Percentiles rank a stretch among this genome's conserved stretches.
Evolutionary conservation across 768 basidiomycete genomes (phyloP).

Genomic region (Kwoniella sp.): DNA sequence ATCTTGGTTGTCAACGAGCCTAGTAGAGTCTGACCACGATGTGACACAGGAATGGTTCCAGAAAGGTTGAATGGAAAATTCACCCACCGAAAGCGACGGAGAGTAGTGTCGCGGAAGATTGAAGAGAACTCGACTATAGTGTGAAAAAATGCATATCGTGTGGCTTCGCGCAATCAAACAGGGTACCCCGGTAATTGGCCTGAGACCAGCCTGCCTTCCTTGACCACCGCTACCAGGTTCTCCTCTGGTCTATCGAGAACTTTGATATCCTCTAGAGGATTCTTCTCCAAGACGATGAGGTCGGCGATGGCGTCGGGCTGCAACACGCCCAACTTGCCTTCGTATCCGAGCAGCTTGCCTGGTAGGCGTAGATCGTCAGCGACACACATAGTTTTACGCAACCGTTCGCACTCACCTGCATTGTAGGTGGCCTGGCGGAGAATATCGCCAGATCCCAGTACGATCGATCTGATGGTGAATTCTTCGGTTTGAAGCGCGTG

Average conservation of each 20-base stretch:
- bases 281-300: conserved; percentile 57
- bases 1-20: no score
- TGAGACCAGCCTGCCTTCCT: conserved; percentile 24
- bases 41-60: background rate
- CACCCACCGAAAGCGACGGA: no score
- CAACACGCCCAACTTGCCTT: conserved; percentile 56
- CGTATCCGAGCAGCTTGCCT: conserved; percentile 57
- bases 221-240: conserved; percentile 52
- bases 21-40: background rate
- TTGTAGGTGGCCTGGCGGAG: conserved; percentile 60
- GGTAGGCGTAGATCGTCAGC: background rate
- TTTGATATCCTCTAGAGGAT: conserved; percentile 59
- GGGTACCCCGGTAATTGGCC: background rate
- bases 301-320: conserved; percentile 58
- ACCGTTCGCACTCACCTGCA: conserved; percentile 32
- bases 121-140: no score
- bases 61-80: no score
- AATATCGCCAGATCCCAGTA: conserved; percentile 55
- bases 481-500: conserved; percentile 67
- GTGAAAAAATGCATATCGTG: no score
- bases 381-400: background rate
- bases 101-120: no score
- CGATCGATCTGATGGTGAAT: conserved; percentile 57
- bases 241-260: conserved; percentile 59
- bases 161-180: background rate